Evolutionary conservation across 768 basidiomycete species (phyloP), one percentile per base, ranked within the genome.

Genomic region (Rubroboletus pulcherrimus): DNA sequence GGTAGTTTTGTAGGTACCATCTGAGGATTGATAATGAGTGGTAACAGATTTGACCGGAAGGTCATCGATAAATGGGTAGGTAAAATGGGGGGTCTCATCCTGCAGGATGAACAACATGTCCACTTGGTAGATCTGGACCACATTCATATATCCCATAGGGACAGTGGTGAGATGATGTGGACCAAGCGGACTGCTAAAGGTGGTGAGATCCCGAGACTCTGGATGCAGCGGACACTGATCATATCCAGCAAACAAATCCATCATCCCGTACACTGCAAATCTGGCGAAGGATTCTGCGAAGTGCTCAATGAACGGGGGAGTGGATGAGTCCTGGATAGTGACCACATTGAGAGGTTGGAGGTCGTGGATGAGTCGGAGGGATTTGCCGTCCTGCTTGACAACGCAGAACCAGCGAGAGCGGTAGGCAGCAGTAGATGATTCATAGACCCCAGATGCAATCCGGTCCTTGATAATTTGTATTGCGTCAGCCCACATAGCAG

Each of bases 401-500:
- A 57, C 9, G 4, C 46, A 57, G 24, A 57, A 57, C 41, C 51
- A 57, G 2, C 17, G 7, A 7, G 42, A 57, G 0, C 9, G 15
- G 14, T 46, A 58, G 0, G 45, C 1, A 0, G 33, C 7, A 1
- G 37, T 29, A 0, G 37, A 58, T 0, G 64, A 72, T 55, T 81
- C 71, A 46, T 76, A 79, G 0, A 78, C 72, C 0, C 78, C 73
- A 0, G 73, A 63, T 0, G 53, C 57, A 10, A 78, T 68, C 48
- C 75, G 75, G 21, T 21, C 56, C 15, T 70, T 68, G 17, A 78
- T 66, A 1, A 77, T 58, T 2, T 63, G 50, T 11, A 61, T 52
- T 0, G 50, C 4, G 0, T 31, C 24, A 5, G 38, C 6, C 17
- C 17, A 38, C 17, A 38, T 17, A 1, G 64, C 61, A 0, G 62